Evolutionary conservation across 225 moss, liverwort and hornwort species (phyloP).

Genomic region (Polytrichum formosum): DNA sequence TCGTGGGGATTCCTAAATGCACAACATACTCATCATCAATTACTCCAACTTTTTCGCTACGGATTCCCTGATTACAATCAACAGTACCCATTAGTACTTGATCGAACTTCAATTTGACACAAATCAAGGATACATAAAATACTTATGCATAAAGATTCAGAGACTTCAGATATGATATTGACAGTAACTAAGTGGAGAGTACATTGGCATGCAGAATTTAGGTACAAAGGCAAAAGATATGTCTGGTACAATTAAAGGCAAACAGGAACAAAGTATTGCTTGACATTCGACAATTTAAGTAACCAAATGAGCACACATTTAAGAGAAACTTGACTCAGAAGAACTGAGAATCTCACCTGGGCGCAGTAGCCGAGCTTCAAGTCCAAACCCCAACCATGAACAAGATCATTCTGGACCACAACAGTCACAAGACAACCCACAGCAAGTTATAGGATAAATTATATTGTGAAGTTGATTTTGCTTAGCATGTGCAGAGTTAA

Average conservation of each 20-base stretch:
- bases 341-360: conserved; percentile 35
- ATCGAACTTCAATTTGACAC: no score
- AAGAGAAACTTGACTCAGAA: background rate
- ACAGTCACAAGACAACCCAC: conserved; percentile 1
- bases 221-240: background rate
- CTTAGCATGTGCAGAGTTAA: no score
- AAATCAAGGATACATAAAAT: no score
- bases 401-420: conserved; percentile 73
- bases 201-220: background rate
- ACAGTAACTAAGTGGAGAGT: no score
- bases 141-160: no score
- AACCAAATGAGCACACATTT: background rate
- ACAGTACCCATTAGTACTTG: background rate
- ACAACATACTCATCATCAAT: conserved; percentile 43
- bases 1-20: conserved; percentile 44
- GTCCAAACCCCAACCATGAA: conserved; percentile 94
- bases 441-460: no score
- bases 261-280: no score
- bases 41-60: conserved; percentile 48
- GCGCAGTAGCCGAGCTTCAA: conserved; percentile 90
- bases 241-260: background rate
- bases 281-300: no score
- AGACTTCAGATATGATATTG: no score
- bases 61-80: conserved; percentile 28
- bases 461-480: no score